phyloP scores from a whole-genome alignment of 352 stramenopile genomes.

The Phytophthora ohioensis region DNA sequence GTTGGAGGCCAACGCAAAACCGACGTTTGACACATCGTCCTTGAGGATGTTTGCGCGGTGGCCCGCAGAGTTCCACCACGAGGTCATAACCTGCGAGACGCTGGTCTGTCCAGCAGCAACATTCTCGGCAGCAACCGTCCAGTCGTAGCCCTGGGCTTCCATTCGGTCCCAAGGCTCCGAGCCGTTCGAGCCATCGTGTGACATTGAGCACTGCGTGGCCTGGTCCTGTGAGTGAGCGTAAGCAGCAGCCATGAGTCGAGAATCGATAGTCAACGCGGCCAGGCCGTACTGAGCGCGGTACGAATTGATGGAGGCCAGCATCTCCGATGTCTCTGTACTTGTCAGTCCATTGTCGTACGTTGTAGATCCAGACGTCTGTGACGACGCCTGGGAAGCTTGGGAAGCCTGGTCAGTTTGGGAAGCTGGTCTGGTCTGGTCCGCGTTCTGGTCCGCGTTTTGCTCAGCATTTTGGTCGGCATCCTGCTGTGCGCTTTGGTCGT shows the following conservation, averaged over 20 bases:
- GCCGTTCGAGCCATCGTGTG: constrained; percentile 51
- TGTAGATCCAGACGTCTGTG: constrained; percentile 20
- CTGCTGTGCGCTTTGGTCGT: constrained; percentile 19
- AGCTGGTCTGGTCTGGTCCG: constrained; percentile 7
- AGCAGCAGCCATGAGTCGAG: constrained; percentile 45
- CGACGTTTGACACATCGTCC: constrained; percentile 43
- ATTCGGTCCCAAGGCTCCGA: constrained; percentile 52
- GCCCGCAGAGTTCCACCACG: constrained; percentile 62
- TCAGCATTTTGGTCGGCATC: constrained; percentile 8
- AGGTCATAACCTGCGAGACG: constrained; percentile 53
- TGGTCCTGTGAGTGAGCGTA: constrained; percentile 56
- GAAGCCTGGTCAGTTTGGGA: constrained; percentile 15
- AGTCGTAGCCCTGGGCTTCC: constrained; percentile 46
- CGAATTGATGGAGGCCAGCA: constrained; percentile 61
- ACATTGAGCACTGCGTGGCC: constrained; percentile 53
- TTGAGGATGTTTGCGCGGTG: constrained; percentile 68
- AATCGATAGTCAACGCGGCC: constrained; percentile 49
- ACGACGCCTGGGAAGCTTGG: background rate
- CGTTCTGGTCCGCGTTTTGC: constrained; percentile 17
- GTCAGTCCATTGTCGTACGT: constrained; percentile 49
- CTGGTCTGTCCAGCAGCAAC: constrained; percentile 55
- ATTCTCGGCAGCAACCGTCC: constrained; percentile 55
- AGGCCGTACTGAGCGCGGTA: constrained; percentile 55
- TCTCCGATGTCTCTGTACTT: constrained; percentile 42
- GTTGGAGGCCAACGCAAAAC: constrained; percentile 41